Conservation (phyloP, 2,329 filamentous ascomycete species). For the Nothophoma quercina region DNA sequence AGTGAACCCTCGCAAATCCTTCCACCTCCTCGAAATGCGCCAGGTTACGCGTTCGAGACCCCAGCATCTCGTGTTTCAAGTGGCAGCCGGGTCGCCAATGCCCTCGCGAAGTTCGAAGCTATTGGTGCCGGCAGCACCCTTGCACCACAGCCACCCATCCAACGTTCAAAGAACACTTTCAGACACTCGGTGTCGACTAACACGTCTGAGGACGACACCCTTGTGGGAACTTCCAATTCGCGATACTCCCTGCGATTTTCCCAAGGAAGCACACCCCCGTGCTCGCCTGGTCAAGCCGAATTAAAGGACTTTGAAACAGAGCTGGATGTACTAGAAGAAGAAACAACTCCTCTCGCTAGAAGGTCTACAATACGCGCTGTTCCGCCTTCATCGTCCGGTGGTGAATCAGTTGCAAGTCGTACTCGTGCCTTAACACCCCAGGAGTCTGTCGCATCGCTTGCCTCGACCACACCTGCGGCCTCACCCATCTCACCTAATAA, state of each 20-base stretch:
- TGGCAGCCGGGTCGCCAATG: conserved; percentile 46
- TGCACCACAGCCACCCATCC: conserved; percentile 43
- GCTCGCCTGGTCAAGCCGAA: conserved; percentile 42
- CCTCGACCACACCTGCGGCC: conserved; percentile 40
- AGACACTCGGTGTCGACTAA: conserved; percentile 50
- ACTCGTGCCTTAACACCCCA: conserved; percentile 46
- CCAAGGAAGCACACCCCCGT: conserved; percentile 49
- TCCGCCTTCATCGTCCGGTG: conserved; percentile 47
- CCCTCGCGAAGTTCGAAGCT: conserved; percentile 47
- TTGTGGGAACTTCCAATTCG: conserved; percentile 47
- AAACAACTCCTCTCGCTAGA: conserved; percentile 29
- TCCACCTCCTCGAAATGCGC: conserved; percentile 48
- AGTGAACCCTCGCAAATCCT: conserved; percentile 51
- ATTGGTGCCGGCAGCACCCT: conserved; percentile 37
- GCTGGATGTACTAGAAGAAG: conserved; percentile 46
- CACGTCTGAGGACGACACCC: conserved; percentile 49
- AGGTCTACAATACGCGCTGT: conserved; percentile 49
- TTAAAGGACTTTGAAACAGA: conserved; percentile 39
- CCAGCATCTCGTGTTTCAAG: conserved; percentile 51
- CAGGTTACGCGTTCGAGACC: conserved; percentile 50
- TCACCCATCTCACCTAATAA: conserved; percentile 32
- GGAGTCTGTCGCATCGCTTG: conserved; percentile 48
- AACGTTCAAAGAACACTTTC: conserved; percentile 41
- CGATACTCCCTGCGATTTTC: conserved; percentile 50
- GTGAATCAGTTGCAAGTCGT: conserved; percentile 38